These are phyloP conservation scores for Apiotrichum sp. DNA, from an alignment of 1,284 basidiomycete species.

Conservation along the genomic window DNA sequence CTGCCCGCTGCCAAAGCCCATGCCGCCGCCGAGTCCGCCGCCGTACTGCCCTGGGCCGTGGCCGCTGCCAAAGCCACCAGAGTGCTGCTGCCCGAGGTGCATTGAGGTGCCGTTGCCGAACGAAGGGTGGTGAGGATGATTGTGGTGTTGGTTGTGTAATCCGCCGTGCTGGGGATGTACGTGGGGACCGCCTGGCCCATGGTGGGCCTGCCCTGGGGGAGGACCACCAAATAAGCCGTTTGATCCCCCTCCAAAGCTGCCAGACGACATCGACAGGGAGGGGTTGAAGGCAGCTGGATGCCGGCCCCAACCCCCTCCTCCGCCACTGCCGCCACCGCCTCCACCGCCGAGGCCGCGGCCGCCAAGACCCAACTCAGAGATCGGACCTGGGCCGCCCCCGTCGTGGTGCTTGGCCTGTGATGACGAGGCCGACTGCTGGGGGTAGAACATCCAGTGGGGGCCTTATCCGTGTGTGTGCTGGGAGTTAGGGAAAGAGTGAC, in stretches of 20 bases:
- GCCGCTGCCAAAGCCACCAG: constrained; percentile 16
- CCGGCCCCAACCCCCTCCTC: constrained; percentile 17
- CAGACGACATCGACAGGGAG: constrained; percentile 13
- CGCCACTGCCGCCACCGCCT: constrained; percentile 4
- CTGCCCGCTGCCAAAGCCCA: constrained; percentile 19
- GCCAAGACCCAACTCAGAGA: constrained; percentile 18
- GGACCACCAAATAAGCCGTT: constrained; percentile 16
- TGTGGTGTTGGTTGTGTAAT: constrained; percentile 17
- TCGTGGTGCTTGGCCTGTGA: constrained; percentile 36
- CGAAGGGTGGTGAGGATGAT: constrained; percentile 25
- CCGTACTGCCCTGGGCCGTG: constrained; percentile 20
- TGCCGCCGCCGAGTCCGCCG: constrained; percentile 23
- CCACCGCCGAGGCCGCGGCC: constrained; percentile 12
- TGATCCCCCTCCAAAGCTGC: constrained; percentile 16
- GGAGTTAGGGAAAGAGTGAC: not conserved
- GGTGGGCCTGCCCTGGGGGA: constrained; percentile 13
- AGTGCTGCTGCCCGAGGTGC: constrained; percentile 27
- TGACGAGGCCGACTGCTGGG: constrained; percentile 26
- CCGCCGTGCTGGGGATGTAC: constrained; percentile 16
- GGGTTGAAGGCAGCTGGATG: constrained; percentile 22
- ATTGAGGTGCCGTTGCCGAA: constrained; percentile 23
- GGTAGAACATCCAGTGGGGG: constrained; percentile 33
- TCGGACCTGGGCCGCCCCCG: constrained; percentile 17
- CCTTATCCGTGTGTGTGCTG: constrained; percentile 7
- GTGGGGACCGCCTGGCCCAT: constrained; percentile 13